These are phyloP conservation scores for Phylloboletellus chloephorus DNA, from an alignment of 1,284 basidiomycete species.

Conservation along the genomic window DNA sequence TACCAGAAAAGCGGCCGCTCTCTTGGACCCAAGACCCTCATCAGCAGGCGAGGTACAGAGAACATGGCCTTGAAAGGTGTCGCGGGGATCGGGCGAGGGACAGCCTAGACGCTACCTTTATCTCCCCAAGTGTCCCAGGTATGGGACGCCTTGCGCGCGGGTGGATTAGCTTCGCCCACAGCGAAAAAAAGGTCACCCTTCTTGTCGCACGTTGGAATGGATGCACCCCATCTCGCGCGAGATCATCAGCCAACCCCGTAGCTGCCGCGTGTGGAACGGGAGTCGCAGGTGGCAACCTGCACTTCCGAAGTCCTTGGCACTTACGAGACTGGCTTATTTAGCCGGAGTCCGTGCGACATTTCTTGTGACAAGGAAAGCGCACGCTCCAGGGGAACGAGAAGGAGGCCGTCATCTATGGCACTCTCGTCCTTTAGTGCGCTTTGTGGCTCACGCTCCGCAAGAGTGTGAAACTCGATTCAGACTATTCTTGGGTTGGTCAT, in stretches of 20 bases:
- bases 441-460: slow-evolving; percentile 20
- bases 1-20: slow-evolving; percentile 28
- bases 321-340: too few relatives aligned
- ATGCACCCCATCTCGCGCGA: too few relatives aligned
- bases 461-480: slow-evolving; percentile 33
- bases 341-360: too few relatives aligned
- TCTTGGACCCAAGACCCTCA: slow-evolving; percentile 25
- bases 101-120: slow-evolving; percentile 7
- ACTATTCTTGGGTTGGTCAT: slow-evolving; percentile 32
- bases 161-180: neutral
- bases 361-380: too few relatives aligned
- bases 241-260: neutral
- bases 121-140: slow-evolving; percentile 17
- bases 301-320: too few relatives aligned
- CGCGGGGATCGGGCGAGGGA: slow-evolving; percentile 26
- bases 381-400: slow-evolving; percentile 19
- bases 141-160: slow-evolving; percentile 18
- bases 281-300: too few relatives aligned
- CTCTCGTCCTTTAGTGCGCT: slow-evolving; percentile 28
- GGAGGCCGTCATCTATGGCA: neutral
- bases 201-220: too few relatives aligned
- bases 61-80: slow-evolving; percentile 24
- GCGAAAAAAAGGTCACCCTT: slow-evolving; percentile 3
- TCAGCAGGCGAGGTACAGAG: slow-evolving; percentile 23
- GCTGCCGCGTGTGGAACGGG: neutral